Conservation (phyloP, 2,329 filamentous ascomycete species). For the Periglandula ipomoeae region DNA sequence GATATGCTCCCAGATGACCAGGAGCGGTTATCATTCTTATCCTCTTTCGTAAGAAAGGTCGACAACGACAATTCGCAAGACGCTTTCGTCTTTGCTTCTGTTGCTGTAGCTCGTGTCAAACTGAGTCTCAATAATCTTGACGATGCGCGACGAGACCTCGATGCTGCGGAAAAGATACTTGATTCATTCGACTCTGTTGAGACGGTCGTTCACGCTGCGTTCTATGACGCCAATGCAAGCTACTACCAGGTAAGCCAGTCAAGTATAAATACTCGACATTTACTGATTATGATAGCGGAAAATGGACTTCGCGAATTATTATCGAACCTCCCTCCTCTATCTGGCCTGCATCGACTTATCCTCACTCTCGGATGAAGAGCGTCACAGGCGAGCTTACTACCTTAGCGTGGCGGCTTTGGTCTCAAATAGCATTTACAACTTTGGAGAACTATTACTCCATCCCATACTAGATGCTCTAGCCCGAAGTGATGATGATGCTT, state of each 20-base stretch:
- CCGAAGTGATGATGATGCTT: constrained; percentile 62
- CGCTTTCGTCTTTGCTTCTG: constrained; percentile 87
- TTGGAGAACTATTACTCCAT: constrained; percentile 95
- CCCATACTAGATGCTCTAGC: constrained; percentile 81
- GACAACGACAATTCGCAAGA: constrained; percentile 90
- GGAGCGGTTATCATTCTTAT: constrained; percentile 78
- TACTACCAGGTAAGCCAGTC: constrained; percentile 64
- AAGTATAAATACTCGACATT: background rate
- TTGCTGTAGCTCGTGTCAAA: constrained; percentile 82
- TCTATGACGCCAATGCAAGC: constrained; percentile 89
- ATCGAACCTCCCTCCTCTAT: constrained; percentile 94
- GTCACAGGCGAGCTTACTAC: constrained; percentile 79
- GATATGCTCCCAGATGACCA: no score
- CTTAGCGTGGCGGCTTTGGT: constrained; percentile 87
- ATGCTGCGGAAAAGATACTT: constrained; percentile 77
- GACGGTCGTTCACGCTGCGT: constrained; percentile 88
- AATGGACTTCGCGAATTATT: constrained; percentile 91
- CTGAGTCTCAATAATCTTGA: constrained; percentile 70
- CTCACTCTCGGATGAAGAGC: constrained; percentile 64
- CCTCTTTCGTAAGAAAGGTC: constrained; percentile 75
- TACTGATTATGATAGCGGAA: constrained; percentile 40
- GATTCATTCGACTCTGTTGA: constrained; percentile 93
- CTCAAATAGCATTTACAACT: constrained; percentile 97
- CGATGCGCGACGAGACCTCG: constrained; percentile 78
- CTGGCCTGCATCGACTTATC: constrained; percentile 88